phyloP scores from a whole-genome alignment of 768 basidiomycete species.

The Kwoniella bestiolae region DNA sequence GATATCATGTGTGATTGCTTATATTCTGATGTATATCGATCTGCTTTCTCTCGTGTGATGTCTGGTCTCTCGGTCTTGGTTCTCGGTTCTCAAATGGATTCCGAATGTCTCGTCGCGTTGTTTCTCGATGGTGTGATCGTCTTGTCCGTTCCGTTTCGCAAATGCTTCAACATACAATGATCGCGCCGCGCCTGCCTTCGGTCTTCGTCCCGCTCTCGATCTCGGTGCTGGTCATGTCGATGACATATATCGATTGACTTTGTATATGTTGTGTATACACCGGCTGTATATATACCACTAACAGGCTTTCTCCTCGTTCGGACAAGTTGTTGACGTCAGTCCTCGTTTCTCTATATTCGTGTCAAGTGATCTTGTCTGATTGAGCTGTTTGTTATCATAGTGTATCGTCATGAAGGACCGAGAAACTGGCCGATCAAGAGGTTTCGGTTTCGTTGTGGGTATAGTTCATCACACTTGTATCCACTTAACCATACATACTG shows the following conservation, averaged over 20 bases:
- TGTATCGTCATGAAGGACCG: conserved; percentile 98
- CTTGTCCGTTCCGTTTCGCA: conserved; percentile 32
- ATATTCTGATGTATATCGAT: conserved; percentile 35
- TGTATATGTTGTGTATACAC: background rate
- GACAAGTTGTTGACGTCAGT: conserved; percentile 90
- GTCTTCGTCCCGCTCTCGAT: conserved; percentile 10
- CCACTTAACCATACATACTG: background rate
- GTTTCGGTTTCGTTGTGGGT: conserved; percentile 88
- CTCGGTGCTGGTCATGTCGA: background rate
- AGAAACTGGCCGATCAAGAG: conserved; percentile 94
- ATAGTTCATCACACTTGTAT: background rate
- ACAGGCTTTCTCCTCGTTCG: conserved; percentile 82
- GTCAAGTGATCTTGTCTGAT: conserved; percentile 15
- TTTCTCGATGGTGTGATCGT: conserved; percentile 21
- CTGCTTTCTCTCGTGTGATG: background rate
- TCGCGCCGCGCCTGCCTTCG: no score
- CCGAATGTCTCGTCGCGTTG: conserved; percentile 55
- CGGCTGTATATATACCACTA: conserved; percentile 21
- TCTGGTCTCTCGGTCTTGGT: no score
- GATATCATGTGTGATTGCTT: conserved; percentile 14
- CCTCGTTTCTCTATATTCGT: conserved; percentile 54
- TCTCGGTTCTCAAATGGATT: no score
- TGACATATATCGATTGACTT: background rate
- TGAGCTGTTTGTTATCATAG: conserved; percentile 59
- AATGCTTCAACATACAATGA: no score